Evolutionary conservation across 1,284 basidiomycete genomes (phyloP).

Genomic region (Trichosporon faecale): DNA sequence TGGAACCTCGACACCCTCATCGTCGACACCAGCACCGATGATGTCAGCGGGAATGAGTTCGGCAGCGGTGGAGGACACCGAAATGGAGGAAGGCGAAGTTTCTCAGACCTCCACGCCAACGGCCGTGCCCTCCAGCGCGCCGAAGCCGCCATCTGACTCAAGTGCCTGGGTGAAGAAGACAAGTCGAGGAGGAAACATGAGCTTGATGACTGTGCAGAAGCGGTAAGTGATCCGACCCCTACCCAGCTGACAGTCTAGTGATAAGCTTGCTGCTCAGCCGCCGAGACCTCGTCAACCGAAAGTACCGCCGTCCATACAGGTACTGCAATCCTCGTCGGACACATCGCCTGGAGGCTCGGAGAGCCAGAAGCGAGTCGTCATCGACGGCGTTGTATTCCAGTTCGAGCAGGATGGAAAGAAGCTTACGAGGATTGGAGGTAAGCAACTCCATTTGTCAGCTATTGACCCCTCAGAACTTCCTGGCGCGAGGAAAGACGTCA

Average conservation of each 20-base stretch:
- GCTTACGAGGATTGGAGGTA: slow-evolving; percentile 52
- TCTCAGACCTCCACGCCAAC: neutral
- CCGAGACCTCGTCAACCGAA: slow-evolving; percentile 22
- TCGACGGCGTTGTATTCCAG: slow-evolving; percentile 56
- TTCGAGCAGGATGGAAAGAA: slow-evolving; percentile 56
- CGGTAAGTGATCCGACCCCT: slow-evolving; percentile 26
- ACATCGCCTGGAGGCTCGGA: slow-evolving; percentile 28
- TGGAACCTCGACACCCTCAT: neutral
- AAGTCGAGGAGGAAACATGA: slow-evolving; percentile 48
- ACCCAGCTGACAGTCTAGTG: slow-evolving; percentile 13
- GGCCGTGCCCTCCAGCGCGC: neutral
- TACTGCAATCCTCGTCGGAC: slow-evolving; percentile 32
- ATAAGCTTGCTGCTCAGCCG: slow-evolving; percentile 26
- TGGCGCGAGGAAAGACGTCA: neutral
- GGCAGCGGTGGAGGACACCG: neutral
- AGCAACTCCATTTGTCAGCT: neutral
- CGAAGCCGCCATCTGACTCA: neutral
- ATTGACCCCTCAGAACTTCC: slow-evolving; percentile 17
- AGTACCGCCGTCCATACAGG: slow-evolving; percentile 35
- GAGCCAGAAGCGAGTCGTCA: slow-evolving; percentile 48
- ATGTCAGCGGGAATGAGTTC: neutral
- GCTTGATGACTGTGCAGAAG: slow-evolving; percentile 51
- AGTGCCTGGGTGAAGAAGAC: slow-evolving; percentile 44
- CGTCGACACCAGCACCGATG: slow-evolving; percentile 5
- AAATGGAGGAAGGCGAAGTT: slow-evolving; percentile 23